Evolutionary conservation across 805 yeast species (phyloP), one percentile per base, ranked within the genome.

Genomic region (Candida bentonensis): DNA sequence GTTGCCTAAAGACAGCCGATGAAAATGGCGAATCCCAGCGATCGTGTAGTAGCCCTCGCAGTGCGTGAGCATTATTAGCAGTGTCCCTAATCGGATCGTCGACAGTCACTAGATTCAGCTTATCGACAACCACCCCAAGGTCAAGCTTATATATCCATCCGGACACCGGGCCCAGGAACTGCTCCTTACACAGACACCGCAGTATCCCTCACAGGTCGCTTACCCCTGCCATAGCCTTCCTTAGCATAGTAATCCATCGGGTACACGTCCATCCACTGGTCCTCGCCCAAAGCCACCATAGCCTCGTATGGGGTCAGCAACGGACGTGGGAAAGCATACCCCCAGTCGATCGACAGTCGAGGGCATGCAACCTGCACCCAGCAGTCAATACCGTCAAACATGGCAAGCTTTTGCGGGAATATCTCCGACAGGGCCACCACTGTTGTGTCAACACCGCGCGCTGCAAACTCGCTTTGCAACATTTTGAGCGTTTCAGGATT

Each of bases 291-390:
- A 72, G 87, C 73, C 3, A 88, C 95, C 85, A 84, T 86, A 0
- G 96, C 86, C 58, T 92, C 98, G 59, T 92, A 92, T 0, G 98
- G 98, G 0, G 98, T 89, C 46, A 92, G 64, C 39, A 92, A 65
- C 0, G 98, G 98, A 56, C 82, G 83, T 47, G 78, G 78, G 57
- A 92, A 92, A 0, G 98, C 98, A 60, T 92, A 92, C 0, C 98
- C 98, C 98, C 98, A 92, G 61, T 92, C 98, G 36, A 92, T 89
- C 1, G 95, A 85, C 40, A 92, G 66, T 55, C 98, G 70, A 0
- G 98, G 98, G 59, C 98, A 92, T 0, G 98, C 98, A 2, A 92
- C 95, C 62, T 92, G 98, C 13, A 92, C 83, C 70, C 92, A 92
- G 1, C 88, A 94, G 62, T 92, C 98, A 15, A 89, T 76, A 55